Evolutionary conservation across 805 yeast species (phyloP).

Genomic region (Metschnikowia dekortorum): DNA sequence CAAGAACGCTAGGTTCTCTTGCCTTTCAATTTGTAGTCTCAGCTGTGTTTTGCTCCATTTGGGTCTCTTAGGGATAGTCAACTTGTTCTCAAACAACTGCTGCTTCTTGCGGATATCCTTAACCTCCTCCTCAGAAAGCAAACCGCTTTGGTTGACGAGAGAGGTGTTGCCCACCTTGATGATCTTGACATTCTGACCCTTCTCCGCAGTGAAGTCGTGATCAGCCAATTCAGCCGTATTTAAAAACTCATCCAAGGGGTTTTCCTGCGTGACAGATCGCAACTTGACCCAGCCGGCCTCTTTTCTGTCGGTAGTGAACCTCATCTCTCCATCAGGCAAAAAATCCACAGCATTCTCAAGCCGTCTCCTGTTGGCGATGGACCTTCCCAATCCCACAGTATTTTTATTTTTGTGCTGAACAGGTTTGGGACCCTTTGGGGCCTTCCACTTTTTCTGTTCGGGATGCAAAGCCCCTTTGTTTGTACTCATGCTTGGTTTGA

Average conservation of each 20-base stretch:
- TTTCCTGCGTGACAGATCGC: conserved; percentile 92
- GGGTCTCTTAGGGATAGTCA: conserved; percentile 93
- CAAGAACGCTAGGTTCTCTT: conserved; percentile 85
- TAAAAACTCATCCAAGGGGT: conserved; percentile 88
- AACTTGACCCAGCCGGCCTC: conserved; percentile 88
- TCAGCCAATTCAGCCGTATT: conserved; percentile 95
- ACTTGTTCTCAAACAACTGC: conserved; percentile 58
- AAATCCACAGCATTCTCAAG: conserved; percentile 64
- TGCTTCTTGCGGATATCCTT: conserved; percentile 56
- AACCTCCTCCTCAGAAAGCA: conserved; percentile 66
- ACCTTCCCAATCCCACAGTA: conserved; percentile 78
- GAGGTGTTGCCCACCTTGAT: conserved; percentile 62
- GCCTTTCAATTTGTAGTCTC: conserved; percentile 72
- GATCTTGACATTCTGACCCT: conserved; percentile 75
- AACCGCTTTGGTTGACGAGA: conserved; percentile 36
- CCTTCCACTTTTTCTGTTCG: conserved; percentile 68
- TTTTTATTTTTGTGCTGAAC: conserved; percentile 80
- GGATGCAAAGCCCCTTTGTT: conserved; percentile 44
- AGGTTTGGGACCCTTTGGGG: conserved; percentile 92
- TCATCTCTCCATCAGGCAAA: conserved; percentile 81
- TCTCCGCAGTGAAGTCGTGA: conserved; percentile 93
- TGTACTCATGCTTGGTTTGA: conserved; percentile 14
- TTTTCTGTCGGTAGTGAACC: conserved; percentile 80
- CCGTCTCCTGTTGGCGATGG: conserved; percentile 70
- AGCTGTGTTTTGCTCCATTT: conserved; percentile 72